phyloP scores from a whole-genome alignment of 1,139 yeast genomes.

The Candida anutae region DNA sequence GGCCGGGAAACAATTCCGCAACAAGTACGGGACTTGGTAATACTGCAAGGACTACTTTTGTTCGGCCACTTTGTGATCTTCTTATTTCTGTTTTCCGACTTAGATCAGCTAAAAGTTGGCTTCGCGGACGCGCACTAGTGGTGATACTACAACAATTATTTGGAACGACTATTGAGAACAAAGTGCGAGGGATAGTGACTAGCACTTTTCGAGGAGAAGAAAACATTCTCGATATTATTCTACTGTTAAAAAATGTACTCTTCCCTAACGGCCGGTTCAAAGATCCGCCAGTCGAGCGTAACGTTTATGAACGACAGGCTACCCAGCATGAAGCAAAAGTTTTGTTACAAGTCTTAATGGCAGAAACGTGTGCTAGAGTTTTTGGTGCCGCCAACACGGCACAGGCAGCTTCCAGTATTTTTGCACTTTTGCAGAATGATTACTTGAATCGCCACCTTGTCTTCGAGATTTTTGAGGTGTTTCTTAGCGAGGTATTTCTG shows the following conservation, averaged over 20 bases:
- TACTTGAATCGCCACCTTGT: constrained; percentile 58
- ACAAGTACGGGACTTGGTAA: constrained; percentile 6
- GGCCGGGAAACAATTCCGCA: constrained; percentile 12
- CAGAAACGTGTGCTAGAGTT: constrained; percentile 63
- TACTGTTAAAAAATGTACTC: constrained; percentile 35
- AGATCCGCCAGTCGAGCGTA: constrained; percentile 37
- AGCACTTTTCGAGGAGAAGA: constrained; percentile 36
- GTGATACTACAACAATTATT: constrained; percentile 77
- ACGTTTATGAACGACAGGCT: constrained; percentile 43
- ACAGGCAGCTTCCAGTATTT: constrained; percentile 53
- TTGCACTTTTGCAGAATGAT: constrained; percentile 69
- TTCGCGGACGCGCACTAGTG: constrained; percentile 76
- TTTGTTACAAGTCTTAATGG: constrained; percentile 49
- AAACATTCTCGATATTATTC: constrained; percentile 39
- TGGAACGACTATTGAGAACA: constrained; percentile 83
- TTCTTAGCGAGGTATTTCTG: constrained; percentile 37
- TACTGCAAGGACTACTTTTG: constrained; percentile 27
- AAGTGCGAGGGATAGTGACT: constrained; percentile 38
- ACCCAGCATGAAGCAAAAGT: constrained; percentile 54
- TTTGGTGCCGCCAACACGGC: constrained; percentile 64
- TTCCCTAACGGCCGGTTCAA: constrained; percentile 63
- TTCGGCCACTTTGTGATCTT: constrained; percentile 77
- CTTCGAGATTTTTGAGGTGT: constrained; percentile 47
- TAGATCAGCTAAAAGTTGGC: constrained; percentile 63
- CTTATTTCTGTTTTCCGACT: constrained; percentile 65